Evolutionary conservation across 225 moss, liverwort and hornwort species (phyloP), one percentile per base, ranked within the genome.

Genomic region (Sphagnum contortum): DNA sequence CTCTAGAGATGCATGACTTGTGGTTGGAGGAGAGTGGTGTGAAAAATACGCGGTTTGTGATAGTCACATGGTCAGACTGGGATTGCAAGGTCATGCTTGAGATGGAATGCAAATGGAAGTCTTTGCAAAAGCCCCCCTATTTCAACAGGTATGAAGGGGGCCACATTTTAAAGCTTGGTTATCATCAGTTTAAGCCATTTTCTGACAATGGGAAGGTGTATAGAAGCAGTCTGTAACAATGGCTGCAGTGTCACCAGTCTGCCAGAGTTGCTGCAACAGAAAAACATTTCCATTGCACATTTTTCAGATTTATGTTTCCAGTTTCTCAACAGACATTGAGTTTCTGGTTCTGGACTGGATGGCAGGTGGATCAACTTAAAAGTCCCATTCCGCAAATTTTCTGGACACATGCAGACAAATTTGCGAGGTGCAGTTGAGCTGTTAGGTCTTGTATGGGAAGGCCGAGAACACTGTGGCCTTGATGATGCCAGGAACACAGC

Each of bases 11-110:
- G 81, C 77, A 53, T 47, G 77, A 81, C 53, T 69, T 57, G 8
- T 81, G 81, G 81, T 64, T 81, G 61, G 81, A 77, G 57, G 72
- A 81, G 69, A 74, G 77, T 50, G 48, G 66, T 12, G 69, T 81
- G 50, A 81, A 81, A 64, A 64, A 60, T 49, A 81, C 69, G 53
- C 66, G 74, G 45, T 81, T 81, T 53, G 72, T 74, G 49, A 74
- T 77, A 29, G 74, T 77, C 49, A 81, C 77, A 49, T 81, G 81
- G 74, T 81, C 81, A 5, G 81, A 81, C 47, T 77, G 81, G 81
- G 77, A 77, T 63, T 81, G 81, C 71, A 77, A 61, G 64, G 63
- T 45, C 12, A 70, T 78, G 67, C 65, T 81, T 48, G 68, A 72
- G 47, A 75, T 62, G 2, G 78, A 81, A 67, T 81, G 81, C 67